Conservation (phyloP, 352 stramenopile genomes). For the Globisporangium nagaii region DNA sequence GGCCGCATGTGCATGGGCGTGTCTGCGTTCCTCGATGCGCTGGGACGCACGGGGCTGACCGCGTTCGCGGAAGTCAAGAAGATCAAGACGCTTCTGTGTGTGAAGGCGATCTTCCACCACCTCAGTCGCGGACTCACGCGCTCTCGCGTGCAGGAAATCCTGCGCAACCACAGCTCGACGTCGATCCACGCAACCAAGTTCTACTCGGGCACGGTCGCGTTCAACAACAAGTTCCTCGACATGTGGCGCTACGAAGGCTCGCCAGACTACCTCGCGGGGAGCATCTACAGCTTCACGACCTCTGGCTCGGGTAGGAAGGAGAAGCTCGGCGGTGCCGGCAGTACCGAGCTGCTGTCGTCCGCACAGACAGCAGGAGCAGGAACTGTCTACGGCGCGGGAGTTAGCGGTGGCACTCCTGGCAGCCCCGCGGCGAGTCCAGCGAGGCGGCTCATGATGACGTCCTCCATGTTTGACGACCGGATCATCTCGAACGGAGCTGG, state of each 20-base stretch:
- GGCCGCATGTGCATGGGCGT: conserved; percentile 61
- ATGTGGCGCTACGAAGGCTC: conserved; percentile 80
- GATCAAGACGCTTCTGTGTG: conserved; percentile 48
- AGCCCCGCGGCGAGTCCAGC: conserved; percentile 7
- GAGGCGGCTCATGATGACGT: conserved; percentile 14
- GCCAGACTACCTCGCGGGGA: conserved; percentile 61
- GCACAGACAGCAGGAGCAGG: not conserved
- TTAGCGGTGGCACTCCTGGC: not conserved
- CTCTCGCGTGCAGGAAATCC: conserved; percentile 55
- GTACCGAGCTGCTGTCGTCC: not conserved
- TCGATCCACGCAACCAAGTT: conserved; percentile 67
- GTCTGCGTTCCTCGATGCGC: conserved; percentile 58
- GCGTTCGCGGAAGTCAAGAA: conserved; percentile 40
- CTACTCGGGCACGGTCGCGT: conserved; percentile 65
- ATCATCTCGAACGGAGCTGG: conserved; percentile 31
- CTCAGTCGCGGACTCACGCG: conserved; percentile 61
- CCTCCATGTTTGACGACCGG: conserved; percentile 43
- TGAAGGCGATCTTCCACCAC: conserved; percentile 78
- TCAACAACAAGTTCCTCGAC: conserved; percentile 77
- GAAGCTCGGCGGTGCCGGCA: not conserved
- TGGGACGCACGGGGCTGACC: conserved; percentile 48
- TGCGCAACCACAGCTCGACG: conserved; percentile 58
- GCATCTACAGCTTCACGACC: conserved; percentile 18
- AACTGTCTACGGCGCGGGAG: not conserved
- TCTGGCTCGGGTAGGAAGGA: conserved; percentile 12